Evolutionary conservation across 1,284 basidiomycete species (phyloP), one percentile per base, ranked within the genome.

Genomic region (Hortiboletus rubellus): DNA sequence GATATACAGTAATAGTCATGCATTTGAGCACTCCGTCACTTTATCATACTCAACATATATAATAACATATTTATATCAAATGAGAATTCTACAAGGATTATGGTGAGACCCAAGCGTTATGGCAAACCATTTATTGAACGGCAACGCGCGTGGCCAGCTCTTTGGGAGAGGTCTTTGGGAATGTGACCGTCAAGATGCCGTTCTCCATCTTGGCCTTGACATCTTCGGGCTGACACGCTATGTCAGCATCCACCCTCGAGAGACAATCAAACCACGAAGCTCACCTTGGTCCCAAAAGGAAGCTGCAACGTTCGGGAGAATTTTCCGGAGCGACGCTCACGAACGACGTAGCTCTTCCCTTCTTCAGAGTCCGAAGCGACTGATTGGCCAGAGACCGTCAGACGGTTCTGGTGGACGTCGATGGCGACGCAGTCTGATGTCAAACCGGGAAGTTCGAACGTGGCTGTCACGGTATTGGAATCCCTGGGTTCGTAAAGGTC

Each of bases 401-500:
- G 70, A 33, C 66, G 65, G 33, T 73, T 67, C 47, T 75, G 71
- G 46, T 75, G 71, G 7, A 79, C 58, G 27, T 76, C 69, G 55
- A 81, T 73, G 34, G 68, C 52, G 22, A 80, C 64, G 51, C 75
- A 68, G 36, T 79, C 74, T 38, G 77, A 75, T 31, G 67, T 71
- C 41, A 79, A 46, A 6, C 79, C 79, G 1, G 80, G 79, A 5
- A 82, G 65, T 63, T 82, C 78, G 60, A 81, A 74, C 0, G 73
- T 66, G 15, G 74, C 76, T 5, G 71, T 76, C 31, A 79, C 69
- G 15, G 62, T 62, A 52, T 78, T 77, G 36, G 63, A 49, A 15
- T 76, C 69, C 8, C 64, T 55, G 50, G 75, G 65, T 56, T 77
- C 76, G 50, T 69, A 61, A 12, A 72, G 58, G 50, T 72, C 72